Base-by-base conservation (phyloP, 1,284 basidiomycete genomes). In the Grifola frondosa region DNA sequence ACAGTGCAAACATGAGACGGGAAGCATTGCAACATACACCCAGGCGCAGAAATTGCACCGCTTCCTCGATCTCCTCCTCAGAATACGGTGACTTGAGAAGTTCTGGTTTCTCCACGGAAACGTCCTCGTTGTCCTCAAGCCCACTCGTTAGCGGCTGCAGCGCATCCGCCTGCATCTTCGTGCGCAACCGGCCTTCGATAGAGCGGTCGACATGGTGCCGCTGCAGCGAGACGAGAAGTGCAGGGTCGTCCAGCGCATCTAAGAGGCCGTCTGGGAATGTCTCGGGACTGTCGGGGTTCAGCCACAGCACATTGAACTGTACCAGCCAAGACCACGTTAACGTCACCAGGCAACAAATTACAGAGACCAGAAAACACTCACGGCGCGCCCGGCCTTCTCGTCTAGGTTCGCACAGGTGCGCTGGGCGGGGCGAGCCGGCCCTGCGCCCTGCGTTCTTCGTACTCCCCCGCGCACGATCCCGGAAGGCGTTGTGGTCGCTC, bases 221-320 rank as follows among this genome's bases (percentile, higher is more conserved):
- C 35, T 66, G 49, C 17, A 54, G 46, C 23, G 55, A 41, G 24
- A 53, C 44, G 22, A 60, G 50, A 9, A 67, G 52, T 41, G 37
- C 49, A 12, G 55, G 43, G 30, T 77, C 65, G 34, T 68, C 64
- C 36, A 90, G 59, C 2, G 75, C 75, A 20, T 86, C 79, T 42
- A 80, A 60, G 29, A 91, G 64, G 10, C 77, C 80, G 15, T 71
- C 60, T 16, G 88, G 88, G 56, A 91, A 81, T 15, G 83, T 70
- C 24, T 81, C 76, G 6, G 69, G 64, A 54, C 81, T 74, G 42
- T 71, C 68, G 3, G 85, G 81, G 58, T 89, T 77, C 35, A 91
- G 69, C 78, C 84, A 88, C 22, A 90, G 67, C 21, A 86, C 75
- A 58, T 90, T 90, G 65, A 89, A 89, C 88, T 58, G 40, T 16